Evolutionary conservation across 2,329 filamentous ascomycete genomes (phyloP), one percentile per base, ranked within the genome.

Genomic region (Fusarium papillatum): DNA sequence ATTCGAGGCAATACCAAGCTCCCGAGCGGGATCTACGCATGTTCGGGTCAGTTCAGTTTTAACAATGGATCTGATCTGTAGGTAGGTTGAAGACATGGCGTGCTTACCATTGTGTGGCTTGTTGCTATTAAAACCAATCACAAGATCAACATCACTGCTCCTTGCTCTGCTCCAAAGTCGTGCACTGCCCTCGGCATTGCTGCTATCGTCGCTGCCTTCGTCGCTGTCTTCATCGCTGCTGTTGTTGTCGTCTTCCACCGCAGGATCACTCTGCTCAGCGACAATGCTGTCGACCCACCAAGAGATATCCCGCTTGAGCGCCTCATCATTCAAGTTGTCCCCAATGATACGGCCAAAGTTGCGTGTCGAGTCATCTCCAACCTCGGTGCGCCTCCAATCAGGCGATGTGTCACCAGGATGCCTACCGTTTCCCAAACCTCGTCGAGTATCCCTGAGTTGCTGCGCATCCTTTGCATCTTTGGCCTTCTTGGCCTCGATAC

Each of bases 371-470:
- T 41, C 38, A 14, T 41, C 22, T 1, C 10, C 36, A 26, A 19
- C 16, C 36, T 41, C 19, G 16, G 6, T 41, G 2, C 59, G 59
- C 24, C 57, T 41, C 57, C 57, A 61, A 2, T 61, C 22, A 13
- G 24, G 24, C n/a, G 0, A 24, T 24, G 4, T 0, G 11, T 24
- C n/a, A 7, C 9, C 14, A n/a, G n/a, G 26, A 38, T 16, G 0
- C 2, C 11, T 24, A n/a, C 34, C 14, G 2, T 60, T 34, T 26
- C 19, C n/a, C 7, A 31, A 38, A 1, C 16, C 19, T 34, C 8
- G 11, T 41, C 13, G 57, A 11, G 13, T 10, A 1, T 29, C 36
- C 10, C 26, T 43, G 0, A 11, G 16, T 16, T 50, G 0, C 19
- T 29, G 14, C 1, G 46, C 46, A 29, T 50, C 24, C 16, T 29